Evolutionary conservation across 23 red algal species (phyloP).

Genomic region (Gracilariopsis chorda): DNA sequence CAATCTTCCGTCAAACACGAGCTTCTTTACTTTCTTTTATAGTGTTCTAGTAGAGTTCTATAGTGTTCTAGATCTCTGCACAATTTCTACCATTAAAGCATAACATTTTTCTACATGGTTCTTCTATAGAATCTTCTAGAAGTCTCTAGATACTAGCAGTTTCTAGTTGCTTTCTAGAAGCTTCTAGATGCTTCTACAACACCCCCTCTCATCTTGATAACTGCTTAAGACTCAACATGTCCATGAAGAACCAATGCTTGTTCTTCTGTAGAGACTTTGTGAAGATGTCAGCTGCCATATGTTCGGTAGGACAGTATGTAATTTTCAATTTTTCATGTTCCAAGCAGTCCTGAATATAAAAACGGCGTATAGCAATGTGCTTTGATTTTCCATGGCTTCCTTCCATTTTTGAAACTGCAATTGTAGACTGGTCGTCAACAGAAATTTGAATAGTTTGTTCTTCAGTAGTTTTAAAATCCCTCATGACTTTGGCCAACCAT

Average conservation of each 20-base stretch:
- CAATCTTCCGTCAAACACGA: not conserved
- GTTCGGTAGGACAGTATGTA: not conserved
- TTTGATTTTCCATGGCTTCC: not conserved
- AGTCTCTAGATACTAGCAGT: not conserved
- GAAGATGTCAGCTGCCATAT: constrained; percentile 1
- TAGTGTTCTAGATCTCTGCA: not conserved
- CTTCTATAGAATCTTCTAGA: not conserved
- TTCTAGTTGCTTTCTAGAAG: constrained; percentile 5
- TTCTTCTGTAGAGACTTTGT: constrained; percentile 1
- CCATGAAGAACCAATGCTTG: not conserved
- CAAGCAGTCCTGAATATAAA: constrained; percentile 20
- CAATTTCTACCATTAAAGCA: not conserved
- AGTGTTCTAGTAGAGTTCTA: not conserved
- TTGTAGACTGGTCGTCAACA: not conserved
- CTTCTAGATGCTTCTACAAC: not conserved
- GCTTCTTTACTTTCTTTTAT: not conserved
- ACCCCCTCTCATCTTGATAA: not conserved
- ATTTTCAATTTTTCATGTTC: not conserved
- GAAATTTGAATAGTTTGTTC: not conserved
- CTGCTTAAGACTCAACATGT: not conserved
- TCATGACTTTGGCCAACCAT: not conserved
- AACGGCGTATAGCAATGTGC: not conserved
- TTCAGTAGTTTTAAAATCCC: not conserved
- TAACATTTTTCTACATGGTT: not conserved
- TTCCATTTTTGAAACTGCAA: not conserved